Evolutionary conservation across 83 land plant species (phyloP).

Genomic region (Larix sibirica): DNA sequence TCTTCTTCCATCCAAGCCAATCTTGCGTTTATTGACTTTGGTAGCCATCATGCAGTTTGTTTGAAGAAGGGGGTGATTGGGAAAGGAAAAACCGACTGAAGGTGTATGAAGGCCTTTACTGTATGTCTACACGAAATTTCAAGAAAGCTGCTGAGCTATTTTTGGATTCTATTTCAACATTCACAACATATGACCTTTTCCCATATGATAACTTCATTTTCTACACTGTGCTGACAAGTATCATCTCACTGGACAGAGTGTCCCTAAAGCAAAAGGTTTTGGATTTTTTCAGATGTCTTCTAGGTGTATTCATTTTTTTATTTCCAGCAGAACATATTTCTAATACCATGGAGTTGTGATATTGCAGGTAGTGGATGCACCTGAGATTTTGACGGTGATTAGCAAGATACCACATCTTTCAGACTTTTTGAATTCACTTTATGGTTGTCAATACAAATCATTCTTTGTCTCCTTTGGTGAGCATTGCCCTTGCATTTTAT

Average conservation of each 20-base stretch:
- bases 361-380: slow-evolving; percentile 95
- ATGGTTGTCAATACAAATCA: slow-evolving; percentile 91
- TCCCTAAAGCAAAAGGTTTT: slow-evolving; percentile 88
- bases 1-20: neutral
- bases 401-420: slow-evolving; percentile 86
- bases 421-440: slow-evolving; percentile 88
- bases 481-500: slow-evolving; percentile 16
- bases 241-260: slow-evolving; percentile 95
- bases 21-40: neutral
- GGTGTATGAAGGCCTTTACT: slow-evolving; percentile 95
- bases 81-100: slow-evolving; percentile 97
- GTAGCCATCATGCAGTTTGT: slow-evolving; percentile 47
- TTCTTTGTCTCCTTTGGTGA: slow-evolving; percentile 91
- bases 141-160: slow-evolving; percentile 91
- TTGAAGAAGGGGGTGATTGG: slow-evolving; percentile 99
- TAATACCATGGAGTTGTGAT: neutral
- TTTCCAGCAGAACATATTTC: neutral
- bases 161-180: slow-evolving; percentile 96
- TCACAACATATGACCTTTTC: slow-evolving; percentile 97
- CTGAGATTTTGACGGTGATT: slow-evolving; percentile 93
- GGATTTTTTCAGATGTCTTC: neutral
- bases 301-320: neutral
- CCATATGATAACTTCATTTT: slow-evolving; percentile 94
- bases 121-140: slow-evolving; percentile 96
- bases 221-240: slow-evolving; percentile 93